A percentile compares a stretch with the other conserved stretches of the same genome.
These are phyloP conservation scores for Citrus trifoliata DNA, from an alignment of 345 rosid species.

Conservation along the genomic window DNA sequence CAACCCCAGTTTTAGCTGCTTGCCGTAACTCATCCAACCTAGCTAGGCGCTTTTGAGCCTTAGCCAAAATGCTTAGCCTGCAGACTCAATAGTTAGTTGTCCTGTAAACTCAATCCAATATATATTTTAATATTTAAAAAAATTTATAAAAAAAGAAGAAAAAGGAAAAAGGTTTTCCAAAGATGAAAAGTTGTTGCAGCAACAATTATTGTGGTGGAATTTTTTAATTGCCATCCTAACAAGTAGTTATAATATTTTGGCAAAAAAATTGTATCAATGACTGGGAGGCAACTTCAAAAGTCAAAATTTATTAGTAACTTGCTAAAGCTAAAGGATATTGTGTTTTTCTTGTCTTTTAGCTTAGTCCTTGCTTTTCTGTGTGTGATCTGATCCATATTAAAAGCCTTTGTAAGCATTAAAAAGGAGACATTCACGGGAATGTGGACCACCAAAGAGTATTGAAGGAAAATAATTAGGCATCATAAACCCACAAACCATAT, in stretches of 20 bases:
- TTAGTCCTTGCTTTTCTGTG: neutral
- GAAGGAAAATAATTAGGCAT: neutral
- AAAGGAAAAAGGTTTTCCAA: neutral
- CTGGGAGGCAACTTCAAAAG: no score
- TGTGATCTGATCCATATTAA: neutral
- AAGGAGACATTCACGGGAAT: neutral
- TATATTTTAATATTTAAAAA: neutral
- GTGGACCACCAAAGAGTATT: neutral
- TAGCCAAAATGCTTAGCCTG: constrained; percentile 77
- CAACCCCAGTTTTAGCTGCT: constrained; percentile 81
- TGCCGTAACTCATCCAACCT: constrained; percentile 85
- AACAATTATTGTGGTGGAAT: neutral
- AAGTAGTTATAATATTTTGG: neutral
- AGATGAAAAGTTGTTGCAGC: neutral
- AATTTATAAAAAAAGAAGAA: no score
- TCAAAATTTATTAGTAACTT: neutral
- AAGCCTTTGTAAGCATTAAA: neutral
- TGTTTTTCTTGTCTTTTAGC: neutral
- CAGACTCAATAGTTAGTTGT: neutral
- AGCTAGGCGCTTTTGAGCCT: constrained; percentile 81
- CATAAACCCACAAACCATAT: neutral
- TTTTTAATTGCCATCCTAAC: neutral
- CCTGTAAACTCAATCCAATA: neutral
- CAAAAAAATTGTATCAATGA: neutral
- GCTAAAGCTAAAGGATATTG: neutral